These are phyloP conservation scores for Cymodocea nodosa DNA, from an alignment of 116 monocot species.

Conservation along the genomic window DNA sequence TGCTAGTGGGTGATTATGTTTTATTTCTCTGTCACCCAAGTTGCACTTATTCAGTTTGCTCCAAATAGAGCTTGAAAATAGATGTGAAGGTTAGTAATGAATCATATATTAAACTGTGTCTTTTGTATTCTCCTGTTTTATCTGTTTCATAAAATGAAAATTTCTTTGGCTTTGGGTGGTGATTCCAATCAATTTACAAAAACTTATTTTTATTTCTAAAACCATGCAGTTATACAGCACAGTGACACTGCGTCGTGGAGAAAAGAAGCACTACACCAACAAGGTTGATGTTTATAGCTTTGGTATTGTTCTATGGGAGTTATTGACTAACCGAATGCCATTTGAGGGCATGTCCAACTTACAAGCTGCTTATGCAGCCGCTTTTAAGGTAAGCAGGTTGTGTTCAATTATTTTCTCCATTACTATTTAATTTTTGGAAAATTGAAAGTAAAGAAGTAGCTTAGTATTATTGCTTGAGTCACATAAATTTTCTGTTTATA, in stretches of 20 bases:
- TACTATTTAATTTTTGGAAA: not conserved
- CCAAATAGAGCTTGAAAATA: too few relatives aligned
- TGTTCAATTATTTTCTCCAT: not conserved
- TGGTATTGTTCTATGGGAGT: constrained; percentile 91
- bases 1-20: too few relatives aligned
- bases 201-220: not conserved
- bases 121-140: not conserved
- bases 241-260: constrained; percentile 85
- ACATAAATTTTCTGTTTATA: not conserved
- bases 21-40: too few relatives aligned
- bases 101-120: too few relatives aligned
- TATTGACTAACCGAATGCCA: constrained; percentile 89
- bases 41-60: too few relatives aligned
- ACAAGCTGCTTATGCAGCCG: constrained; percentile 98
- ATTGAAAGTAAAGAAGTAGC: not conserved
- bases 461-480: not conserved
- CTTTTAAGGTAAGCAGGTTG: constrained; percentile 62
- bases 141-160: not conserved
- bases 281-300: constrained; percentile 99
- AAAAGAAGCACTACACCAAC: constrained; percentile 98
- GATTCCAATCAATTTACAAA: not conserved
- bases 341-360: constrained; percentile 99
- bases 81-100: too few relatives aligned
- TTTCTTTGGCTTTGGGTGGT: not conserved
- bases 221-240: constrained; percentile 85